phyloP scores from a whole-genome alignment of 2,329 filamentous ascomycete species.

The Neodidymelliopsis sp. region DNA sequence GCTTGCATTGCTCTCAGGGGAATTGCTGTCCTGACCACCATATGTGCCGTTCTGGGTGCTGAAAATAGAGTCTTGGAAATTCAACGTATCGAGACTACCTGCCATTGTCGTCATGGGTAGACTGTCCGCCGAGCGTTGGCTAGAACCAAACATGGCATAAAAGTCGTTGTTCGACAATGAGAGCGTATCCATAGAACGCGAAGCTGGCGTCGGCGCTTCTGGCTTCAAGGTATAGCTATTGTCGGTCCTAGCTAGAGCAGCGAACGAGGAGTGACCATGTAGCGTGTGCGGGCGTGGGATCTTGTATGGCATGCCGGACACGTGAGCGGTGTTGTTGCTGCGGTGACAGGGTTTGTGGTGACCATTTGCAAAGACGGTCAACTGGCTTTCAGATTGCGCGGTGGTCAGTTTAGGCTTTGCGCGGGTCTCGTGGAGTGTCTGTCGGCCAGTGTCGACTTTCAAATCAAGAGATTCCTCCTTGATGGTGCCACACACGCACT shows the following conservation, averaged over 20 bases:
- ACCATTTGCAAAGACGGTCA: conserved; percentile 69
- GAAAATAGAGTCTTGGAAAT: conserved; percentile 41
- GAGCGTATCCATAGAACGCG: conserved; percentile 46
- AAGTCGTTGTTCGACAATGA: conserved; percentile 49
- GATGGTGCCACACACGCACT: conserved; percentile 65
- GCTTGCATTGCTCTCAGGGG: conserved; percentile 42
- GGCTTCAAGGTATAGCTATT: conserved; percentile 30
- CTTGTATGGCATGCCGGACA: conserved; percentile 69
- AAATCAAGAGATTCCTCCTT: conserved; percentile 65
- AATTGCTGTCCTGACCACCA: conserved; percentile 39
- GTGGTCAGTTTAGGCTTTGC: conserved; percentile 64
- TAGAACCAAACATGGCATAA: conserved; percentile 46
- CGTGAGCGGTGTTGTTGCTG: conserved; percentile 69
- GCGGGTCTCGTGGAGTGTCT: conserved; percentile 55
- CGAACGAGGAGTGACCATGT: conserved; percentile 43
- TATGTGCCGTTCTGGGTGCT: conserved; percentile 31
- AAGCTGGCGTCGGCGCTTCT: conserved; percentile 25
- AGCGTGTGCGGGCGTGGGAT: conserved; percentile 58
- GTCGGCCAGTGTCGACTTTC: conserved; percentile 52
- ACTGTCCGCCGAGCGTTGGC: conserved; percentile 37
- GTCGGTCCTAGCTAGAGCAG: conserved; percentile 33
- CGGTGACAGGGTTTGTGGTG: conserved; percentile 71
- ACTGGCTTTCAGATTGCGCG: conserved; percentile 65
- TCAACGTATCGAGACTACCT: conserved; percentile 39
- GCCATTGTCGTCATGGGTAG: conserved; percentile 37